Conservation (phyloP, 768 basidiomycete species). For the Coprinopsis cinerea region DNA sequence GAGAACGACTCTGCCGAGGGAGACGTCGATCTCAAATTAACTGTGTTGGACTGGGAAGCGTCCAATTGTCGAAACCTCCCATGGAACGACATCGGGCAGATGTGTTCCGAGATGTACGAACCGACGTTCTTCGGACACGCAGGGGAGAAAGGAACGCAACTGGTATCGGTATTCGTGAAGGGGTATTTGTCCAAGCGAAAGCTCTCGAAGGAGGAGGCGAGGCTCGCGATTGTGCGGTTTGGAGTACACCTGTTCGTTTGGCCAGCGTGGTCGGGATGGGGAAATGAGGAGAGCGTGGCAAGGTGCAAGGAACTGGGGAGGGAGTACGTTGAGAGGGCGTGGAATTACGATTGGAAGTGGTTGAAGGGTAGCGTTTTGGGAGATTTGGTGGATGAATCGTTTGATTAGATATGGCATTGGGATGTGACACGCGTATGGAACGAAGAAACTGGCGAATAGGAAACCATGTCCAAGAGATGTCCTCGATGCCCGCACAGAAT, state of each 20-base stretch:
- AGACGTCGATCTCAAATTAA: not conserved
- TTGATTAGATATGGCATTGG: no score
- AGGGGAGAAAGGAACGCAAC: not conserved
- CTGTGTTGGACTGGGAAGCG: constrained; percentile 1
- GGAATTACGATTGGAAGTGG: constrained; percentile 4
- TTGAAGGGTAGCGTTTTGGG: not conserved
- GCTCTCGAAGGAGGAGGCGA: not conserved
- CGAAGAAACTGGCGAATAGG: no score
- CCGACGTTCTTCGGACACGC: not conserved
- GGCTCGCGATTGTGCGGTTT: not conserved
- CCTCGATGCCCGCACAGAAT: no score
- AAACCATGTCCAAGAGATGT: no score
- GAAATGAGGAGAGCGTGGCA: not conserved
- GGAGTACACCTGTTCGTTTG: constrained; percentile 1
- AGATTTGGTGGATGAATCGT: no score
- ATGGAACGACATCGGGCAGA: constrained; percentile 5
- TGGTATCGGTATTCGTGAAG: not conserved
- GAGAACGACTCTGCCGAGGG: not conserved
- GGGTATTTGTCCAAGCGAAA: not conserved
- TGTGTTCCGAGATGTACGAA: constrained; percentile 4
- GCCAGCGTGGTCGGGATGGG: not conserved
- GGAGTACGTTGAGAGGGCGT: not conserved
- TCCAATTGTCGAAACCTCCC: not conserved
- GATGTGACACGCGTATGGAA: no score
- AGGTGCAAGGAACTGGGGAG: constrained; percentile 1